Evolutionary conservation across 352 stramenopile species (phyloP), one percentile per base, ranked within the genome.

Genomic region (Globisporangium cylindrosporum): DNA sequence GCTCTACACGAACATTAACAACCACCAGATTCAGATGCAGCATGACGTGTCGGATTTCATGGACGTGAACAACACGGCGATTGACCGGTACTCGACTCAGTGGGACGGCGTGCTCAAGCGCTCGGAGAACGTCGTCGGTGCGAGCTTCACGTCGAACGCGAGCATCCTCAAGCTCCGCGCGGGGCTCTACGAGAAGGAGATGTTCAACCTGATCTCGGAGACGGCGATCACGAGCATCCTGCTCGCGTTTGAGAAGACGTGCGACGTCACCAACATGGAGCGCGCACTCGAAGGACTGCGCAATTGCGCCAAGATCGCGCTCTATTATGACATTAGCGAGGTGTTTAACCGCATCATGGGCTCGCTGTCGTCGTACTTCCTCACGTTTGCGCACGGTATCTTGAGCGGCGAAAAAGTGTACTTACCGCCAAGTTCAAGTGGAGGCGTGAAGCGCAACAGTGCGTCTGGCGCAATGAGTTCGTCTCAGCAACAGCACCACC

Each of bases 1-100:
- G 41, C 56, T 96, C 59, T 96, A 95, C 71, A 79, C 90, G 65
- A 92, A 93, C 69, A 94, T 96, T 41, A 62, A 86, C 20, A 69
- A 89, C 15, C 84, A 91, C 62, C 81, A 96, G 69, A 96, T 96
- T 66, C 84, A 96, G 73, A 96, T 96, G 89, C 87, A 95, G 70
- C 84, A 91, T 36, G 89, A 96, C 56, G 86, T 94, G 34, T 92
- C 86, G 0, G 87, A 95, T 63, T 87, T 95, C 36, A 91, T 87
- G 70, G 80, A 92, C 29, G 77, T 82, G 9, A 69, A 63, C 0
- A 82, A 75, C 6, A 88, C 81, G 18, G 80, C 84, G 0, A 86
- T 94, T 18, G 88, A 96, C n/a, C 77, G 85, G 34, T 96, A 94
- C 70, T 96, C 88, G 62, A 93, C 79, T 62, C 88, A 94, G 66